Conservation (phyloP, 1,284 basidiomycete genomes). For the Stygiomarasmius scandens region DNA sequence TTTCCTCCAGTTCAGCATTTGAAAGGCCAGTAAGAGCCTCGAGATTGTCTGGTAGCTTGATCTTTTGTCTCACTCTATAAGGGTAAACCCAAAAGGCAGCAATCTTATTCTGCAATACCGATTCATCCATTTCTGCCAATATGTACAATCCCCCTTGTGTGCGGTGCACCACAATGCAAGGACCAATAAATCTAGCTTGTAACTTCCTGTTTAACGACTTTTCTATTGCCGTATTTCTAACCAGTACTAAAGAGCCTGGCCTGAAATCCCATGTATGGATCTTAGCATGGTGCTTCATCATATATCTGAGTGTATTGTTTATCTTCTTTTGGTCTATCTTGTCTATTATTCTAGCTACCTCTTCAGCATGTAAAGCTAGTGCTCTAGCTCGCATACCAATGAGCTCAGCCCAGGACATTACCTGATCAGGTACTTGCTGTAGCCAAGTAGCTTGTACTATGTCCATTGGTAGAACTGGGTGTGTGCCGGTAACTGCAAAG, state of each 20-base stretch:
- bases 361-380: slow-evolving; percentile 19
- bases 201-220: slow-evolving; percentile 27
- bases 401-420: slow-evolving; percentile 20
- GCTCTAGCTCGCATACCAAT: slow-evolving; percentile 19
- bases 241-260: slow-evolving; percentile 26
- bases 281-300: background rate
- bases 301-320: slow-evolving; percentile 6
- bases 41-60: too few species aligned
- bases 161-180: slow-evolving; percentile 24
- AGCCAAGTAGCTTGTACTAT: slow-evolving; percentile 31
- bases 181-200: slow-evolving; percentile 21
- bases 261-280: slow-evolving; percentile 27
- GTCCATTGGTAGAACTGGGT: slow-evolving; percentile 33
- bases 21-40: too few species aligned
- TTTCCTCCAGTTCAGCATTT: too few species aligned
- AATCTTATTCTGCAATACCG: too few species aligned
- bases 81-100: too few species aligned
- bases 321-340: slow-evolving; percentile 16
- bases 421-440: slow-evolving; percentile 4
- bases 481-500: slow-evolving; percentile 27
- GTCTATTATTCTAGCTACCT: slow-evolving; percentile 17
- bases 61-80: too few species aligned
- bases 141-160: slow-evolving; percentile 25
- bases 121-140: slow-evolving; percentile 4
- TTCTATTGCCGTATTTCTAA: slow-evolving; percentile 28